Evolutionary conservation across 768 basidiomycete genomes (phyloP), one percentile per base, ranked within the genome.

Genomic region (Pleurotus ostreatus): DNA sequence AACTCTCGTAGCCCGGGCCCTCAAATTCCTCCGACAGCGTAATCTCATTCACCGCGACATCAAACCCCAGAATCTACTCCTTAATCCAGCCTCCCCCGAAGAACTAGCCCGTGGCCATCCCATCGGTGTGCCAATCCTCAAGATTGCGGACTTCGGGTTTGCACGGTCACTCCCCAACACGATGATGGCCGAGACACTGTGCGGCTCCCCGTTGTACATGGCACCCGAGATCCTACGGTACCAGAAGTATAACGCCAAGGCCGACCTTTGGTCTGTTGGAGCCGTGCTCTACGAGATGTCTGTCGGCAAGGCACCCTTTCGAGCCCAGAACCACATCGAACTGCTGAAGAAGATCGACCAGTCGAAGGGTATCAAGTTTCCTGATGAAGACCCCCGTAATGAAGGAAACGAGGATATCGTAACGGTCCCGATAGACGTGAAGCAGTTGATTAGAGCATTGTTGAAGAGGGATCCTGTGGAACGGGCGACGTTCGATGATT

Each of bases 141-240:
- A 98, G 71, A 86, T 98, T 1, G 97, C 97, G 13, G 97, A 98
- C 71, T 99, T 99, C 68, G 97, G 97, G 0, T 99, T 99, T 65
- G 97, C 97, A 0, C 83, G 97, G 15, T 91, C 88, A 18, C 75
- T 99, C 1, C 94, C 95, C 0, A 90, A 88, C 34, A 85, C 92
- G 5, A 89, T 93, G 82, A 84, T 98, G 84, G 97, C 96, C 15
- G 97, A 98, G 71, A 99, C 97, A 4, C 77, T 99, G 1, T 99
- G 97, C 68, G 96, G 97, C 2, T 97, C 94, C 11, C 97, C 96
- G 87, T 95, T 99, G 26, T 99, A 99, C 73, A 99, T 98, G 97
- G 97, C 97, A 0, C 97, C 97, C 0, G 97, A 99, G 71, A 98
- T 99, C 63, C 75, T 99, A 9, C 85, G 92, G 13, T 97, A 97